Base-by-base conservation (phyloP, 169 alveolate species). In the Babesia divergens region DNA sequence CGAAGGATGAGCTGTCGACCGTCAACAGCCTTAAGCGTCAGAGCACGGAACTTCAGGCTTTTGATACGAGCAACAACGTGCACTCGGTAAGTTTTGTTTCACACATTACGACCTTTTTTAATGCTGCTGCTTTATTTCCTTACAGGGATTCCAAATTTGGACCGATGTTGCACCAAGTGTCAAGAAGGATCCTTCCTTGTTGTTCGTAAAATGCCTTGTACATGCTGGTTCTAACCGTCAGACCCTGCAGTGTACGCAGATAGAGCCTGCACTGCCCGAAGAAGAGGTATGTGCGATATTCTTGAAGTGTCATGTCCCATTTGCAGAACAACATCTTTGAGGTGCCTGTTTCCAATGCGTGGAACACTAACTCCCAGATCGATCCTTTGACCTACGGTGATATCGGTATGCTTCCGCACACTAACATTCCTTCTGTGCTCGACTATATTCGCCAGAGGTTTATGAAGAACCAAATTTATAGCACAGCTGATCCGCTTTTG, bases 351-450 rank as follows among this genome's bases (percentile, higher is more conserved):
- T 53, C 84, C 34, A 85, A 79, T 46, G 96, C 95, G 38, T 93
- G 94, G 94, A 89, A 91, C 40, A 88, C 93, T 26, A 94, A 94
- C 59, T 70, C 89, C 29, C 92, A 91, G 50, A 90, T 94, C 55
- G 97, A 94, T 64, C 97, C 97, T 22, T 91, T 92, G 95, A 68
- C 95, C 4, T 91, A 90, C 69, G 92, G 93, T 54, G 97, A 93
- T 66, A 90, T 93, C 53, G 97, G 97, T 46, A 58, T 91, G 74
- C 86, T 93, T 18, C 92, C 93, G 35, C 96, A 92, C 74, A 89
- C 95, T 16, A 89, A 91, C 65, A 83, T 86, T 18, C 95, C 97
- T 11, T 91, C 95, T 62, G 96, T 92, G 44, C 79, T 92, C 35
- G 96, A 90, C 72, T 84, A 86, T 64, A 74, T 93, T 13, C 85